Base-by-base conservation (phyloP, 768 basidiomycete genomes). In the Amyloporia xantha region DNA sequence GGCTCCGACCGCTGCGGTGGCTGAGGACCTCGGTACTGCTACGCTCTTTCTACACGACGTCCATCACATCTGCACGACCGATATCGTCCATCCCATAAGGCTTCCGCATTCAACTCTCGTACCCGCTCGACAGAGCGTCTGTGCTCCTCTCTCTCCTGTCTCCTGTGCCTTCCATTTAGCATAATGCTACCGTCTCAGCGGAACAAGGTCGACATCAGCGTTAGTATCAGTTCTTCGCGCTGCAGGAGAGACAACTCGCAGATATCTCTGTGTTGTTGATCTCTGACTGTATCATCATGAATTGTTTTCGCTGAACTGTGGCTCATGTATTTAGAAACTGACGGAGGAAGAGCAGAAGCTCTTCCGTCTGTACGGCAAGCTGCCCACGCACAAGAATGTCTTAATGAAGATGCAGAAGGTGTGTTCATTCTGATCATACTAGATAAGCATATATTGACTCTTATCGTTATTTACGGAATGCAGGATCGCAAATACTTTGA, bases 401-500 rank as follows among this genome's bases (percentile, higher is more conserved):
- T 78, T 98, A 56, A 86, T 77, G 63, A 93, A 92, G 74, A 92
- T 96, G 86, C 91, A 93, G 69, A 95, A 91, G 83, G 94, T 90
- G 39, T 43, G 75, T 62, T 41, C 26, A 2, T 36, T 26, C 15
- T 36, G 2, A 38, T 41, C 24, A 39, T 23, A 27, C 33, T 44
- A n/a, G 6, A 19, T 42, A 20, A 30, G 19, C 25, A 19, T 23
- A 4, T 41, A 21, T 36, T 4, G 28, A 20, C 38, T 19, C 30
- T 9, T 20, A 43, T 38, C 27, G 48, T 33, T 47, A 49, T 30
- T 23, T 48, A 40, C 53, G 37, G 48, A 30, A 49, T 45, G 30
- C 58, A 97, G 94, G 95, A 99, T 63, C 89, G 96, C 61, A 98
- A 98, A 70, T 99, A 92, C 72, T 99, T 99, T 67, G 96, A 98